These are phyloP conservation scores for Deuterostichococcus epilithicus DNA, from an alignment of 139 green algal genomes.

Conservation along the genomic window DNA sequence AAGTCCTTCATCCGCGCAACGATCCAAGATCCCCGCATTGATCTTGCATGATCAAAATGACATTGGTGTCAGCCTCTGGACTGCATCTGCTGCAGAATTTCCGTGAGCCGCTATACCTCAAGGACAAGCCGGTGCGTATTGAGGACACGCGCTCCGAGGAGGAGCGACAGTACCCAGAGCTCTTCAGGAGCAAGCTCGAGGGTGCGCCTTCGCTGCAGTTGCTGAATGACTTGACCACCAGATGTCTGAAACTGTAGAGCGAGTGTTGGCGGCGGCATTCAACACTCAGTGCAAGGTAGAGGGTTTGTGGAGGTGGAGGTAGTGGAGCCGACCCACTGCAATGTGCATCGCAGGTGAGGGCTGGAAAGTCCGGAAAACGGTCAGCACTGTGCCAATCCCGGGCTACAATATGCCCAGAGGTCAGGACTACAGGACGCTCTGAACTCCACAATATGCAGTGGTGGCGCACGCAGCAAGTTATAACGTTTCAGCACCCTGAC, in stretches of 20 bases:
- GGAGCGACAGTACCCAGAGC: conserved; percentile 55
- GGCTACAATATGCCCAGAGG: conserved; percentile 37
- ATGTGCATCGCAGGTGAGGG: conserved; percentile 24
- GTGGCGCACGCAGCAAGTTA: too few species aligned
- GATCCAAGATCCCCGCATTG: too few species aligned
- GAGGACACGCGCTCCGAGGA: conserved; percentile 58
- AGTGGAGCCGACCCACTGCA: too few species aligned
- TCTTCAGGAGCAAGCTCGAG: conserved; percentile 52
- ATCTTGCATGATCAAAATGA: too few species aligned
- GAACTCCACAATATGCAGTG: background rate
- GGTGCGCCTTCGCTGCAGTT: background rate
- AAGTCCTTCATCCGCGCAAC: too few species aligned
- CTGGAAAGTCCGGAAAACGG: conserved; percentile 24
- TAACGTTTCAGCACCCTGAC: too few species aligned
- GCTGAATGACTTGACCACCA: background rate
- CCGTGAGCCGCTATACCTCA: conserved; percentile 58
- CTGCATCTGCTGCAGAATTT: conserved; percentile 39
- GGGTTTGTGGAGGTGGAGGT: background rate
- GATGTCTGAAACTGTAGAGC: background rate
- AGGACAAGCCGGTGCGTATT: conserved; percentile 39
- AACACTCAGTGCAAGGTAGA: background rate
- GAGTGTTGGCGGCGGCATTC: too few species aligned
- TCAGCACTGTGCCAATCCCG: conserved; percentile 45
- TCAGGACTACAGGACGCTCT: conserved; percentile 15
- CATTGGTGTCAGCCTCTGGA: background rate